Evolutionary conservation across 139 green algal species (phyloP).

Genomic region (Diplosphaera chodatii): DNA sequence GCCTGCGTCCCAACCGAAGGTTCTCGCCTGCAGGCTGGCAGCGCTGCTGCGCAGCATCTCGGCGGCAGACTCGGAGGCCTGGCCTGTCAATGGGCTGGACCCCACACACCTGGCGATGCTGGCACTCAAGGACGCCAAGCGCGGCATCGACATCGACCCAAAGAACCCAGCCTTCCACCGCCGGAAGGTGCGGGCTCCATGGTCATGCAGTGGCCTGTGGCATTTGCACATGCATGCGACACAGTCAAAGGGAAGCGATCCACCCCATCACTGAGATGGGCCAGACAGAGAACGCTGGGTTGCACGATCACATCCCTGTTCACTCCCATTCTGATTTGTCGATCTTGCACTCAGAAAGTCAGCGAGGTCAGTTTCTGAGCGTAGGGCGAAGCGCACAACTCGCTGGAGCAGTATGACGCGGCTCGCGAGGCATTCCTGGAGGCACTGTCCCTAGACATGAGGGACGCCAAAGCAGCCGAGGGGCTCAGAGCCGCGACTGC

Average conservation of each 20-base stretch:
- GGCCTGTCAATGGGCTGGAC: constrained; percentile 63
- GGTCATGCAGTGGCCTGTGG: no score
- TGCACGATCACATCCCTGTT: no score
- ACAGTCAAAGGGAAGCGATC: no score
- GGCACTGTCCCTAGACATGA: constrained; percentile 19
- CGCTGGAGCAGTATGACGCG: constrained; percentile 44
- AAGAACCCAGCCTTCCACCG: neutral
- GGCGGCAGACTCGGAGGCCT: constrained; percentile 43
- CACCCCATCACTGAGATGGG: no score
- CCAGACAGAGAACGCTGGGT: no score
- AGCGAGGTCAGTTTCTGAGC: no score
- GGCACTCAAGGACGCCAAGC: constrained; percentile 48
- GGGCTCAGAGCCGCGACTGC: neutral
- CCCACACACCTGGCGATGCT: constrained; percentile 52
- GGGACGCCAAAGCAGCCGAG: neutral
- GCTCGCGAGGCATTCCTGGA: constrained; percentile 34
- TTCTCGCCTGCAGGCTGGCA: constrained; percentile 36
- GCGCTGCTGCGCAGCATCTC: constrained; percentile 26
- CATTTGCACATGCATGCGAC: no score
- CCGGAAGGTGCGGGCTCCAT: neutral
- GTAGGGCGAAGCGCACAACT: constrained; percentile 35
- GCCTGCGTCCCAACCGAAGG: no score
- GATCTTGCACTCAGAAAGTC: no score
- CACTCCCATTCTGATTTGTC: no score
- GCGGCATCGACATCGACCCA: constrained; percentile 23